Percentiles rank a stretch among this genome's conserved stretches.
phyloP scores from a whole-genome alignment of 352 stramenopile species.

The Phytophthora sansomeana region DNA sequence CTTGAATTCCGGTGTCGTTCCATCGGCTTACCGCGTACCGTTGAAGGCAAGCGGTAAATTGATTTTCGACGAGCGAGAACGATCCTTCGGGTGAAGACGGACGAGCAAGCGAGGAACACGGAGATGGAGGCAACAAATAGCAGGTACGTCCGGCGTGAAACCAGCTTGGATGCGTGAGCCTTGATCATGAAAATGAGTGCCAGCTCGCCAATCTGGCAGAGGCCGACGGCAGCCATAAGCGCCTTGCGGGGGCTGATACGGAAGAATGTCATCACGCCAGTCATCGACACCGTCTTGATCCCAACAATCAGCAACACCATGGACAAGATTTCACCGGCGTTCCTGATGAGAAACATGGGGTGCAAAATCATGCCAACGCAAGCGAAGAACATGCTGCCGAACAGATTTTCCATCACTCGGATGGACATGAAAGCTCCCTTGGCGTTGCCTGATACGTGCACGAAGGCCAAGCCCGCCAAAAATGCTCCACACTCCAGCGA shows the following conservation, averaged over 20 bases:
- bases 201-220: slow-evolving; percentile 88
- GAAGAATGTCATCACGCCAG: slow-evolving; percentile 84
- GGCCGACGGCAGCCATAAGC: slow-evolving; percentile 71
- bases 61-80: slow-evolving; percentile 69
- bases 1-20: slow-evolving; percentile 26
- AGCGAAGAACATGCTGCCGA: slow-evolving; percentile 91
- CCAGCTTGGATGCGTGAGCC: slow-evolving; percentile 81
- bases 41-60: slow-evolving; percentile 63
- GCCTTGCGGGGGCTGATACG: slow-evolving; percentile 76
- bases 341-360: slow-evolving; percentile 81
- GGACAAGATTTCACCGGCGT: slow-evolving; percentile 80
- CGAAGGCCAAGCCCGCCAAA: slow-evolving; percentile 81
- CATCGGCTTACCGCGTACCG: slow-evolving; percentile 28
- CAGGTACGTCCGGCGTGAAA: slow-evolving; percentile 84
- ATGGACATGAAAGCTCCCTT: slow-evolving; percentile 86
- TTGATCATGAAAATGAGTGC: slow-evolving; percentile 93
- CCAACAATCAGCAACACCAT: slow-evolving; percentile 86
- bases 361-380: slow-evolving; percentile 91
- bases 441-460: slow-evolving; percentile 68
- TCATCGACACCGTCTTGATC: slow-evolving; percentile 84
- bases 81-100: slow-evolving; percentile 77
- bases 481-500: slow-evolving; percentile 89
- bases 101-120: slow-evolving; percentile 85
- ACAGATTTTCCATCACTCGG: slow-evolving; percentile 89
- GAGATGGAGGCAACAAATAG: slow-evolving; percentile 84